Evolutionary conservation across 176 grass and related monocot genomes (phyloP), one percentile per base, ranked within the genome.

Genomic region (Lolium perenne): DNA sequence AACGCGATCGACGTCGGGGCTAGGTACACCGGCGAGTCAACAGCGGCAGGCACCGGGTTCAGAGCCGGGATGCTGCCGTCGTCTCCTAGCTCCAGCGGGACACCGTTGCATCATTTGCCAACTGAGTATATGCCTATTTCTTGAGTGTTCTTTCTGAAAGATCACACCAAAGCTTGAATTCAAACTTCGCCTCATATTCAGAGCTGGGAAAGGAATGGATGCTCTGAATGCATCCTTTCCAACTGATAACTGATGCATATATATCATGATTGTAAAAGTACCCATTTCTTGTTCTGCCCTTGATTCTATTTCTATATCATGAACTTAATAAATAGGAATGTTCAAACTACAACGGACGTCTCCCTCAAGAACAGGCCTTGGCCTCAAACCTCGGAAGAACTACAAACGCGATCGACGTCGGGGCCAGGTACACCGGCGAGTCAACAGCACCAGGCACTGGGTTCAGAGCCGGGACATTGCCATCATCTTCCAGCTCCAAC

Each of bases 361-460:
- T 20, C 3, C 45, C 12, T 80, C 49, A 89, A 72, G 91, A 81
- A 72, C 97, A 99, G 74, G 92, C 87, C 81, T 88, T 92, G 3
- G 89, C 94, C 83, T 99, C 94, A 11, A 99, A 99, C 65, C 88
- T 88, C 4, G 97, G 97, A n/a, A 99, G 89, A 38, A 89, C 92
- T 50, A 94, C 77, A 32, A 99, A 99, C 20, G 85, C 89, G 77
- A 99, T 90, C 0, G 97, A 99, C 57, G 93, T 85, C 14, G 97
- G 92, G 38, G 87, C 83, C 0, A 99, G 71, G 58, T 79, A 68
- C 20, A 99, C 83, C 0, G 73, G 89, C 0, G 87, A 94, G 64
- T 86, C 49, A 2, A 85, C 89, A 1, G 80, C 80, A 3, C 49
- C 90, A 4, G 73, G 32, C 56, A 84, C 85, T 0, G 97, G 94